Evolutionary conservation across 2,329 filamentous ascomycete species (phyloP).

Genomic region (Aspergillus ibericus): DNA sequence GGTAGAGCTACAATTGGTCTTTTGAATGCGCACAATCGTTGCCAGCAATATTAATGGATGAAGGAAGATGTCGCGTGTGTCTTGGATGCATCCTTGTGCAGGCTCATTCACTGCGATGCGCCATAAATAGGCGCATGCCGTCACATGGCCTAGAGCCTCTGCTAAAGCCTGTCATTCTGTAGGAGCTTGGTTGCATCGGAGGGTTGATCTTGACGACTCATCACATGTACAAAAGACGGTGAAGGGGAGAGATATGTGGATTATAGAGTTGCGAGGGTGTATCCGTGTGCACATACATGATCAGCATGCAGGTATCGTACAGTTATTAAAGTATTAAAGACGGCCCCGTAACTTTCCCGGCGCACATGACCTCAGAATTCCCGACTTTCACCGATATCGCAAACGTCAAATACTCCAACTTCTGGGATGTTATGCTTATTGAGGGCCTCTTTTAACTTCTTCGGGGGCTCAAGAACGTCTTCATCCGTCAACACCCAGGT

Average conservation of each 20-base stretch:
- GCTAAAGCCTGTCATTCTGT: not conserved
- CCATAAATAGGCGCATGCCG: not conserved
- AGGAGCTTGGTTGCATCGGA: not conserved
- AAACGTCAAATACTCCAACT: constrained; percentile 75
- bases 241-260: not conserved
- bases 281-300: not conserved
- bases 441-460: constrained; percentile 69
- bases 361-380: constrained; percentile 58
- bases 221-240: constrained; percentile 9
- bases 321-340: not conserved
- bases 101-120: not conserved
- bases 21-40: not conserved
- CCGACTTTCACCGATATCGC: constrained; percentile 78
- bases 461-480: constrained; percentile 79
- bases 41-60: not conserved
- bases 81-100: not conserved
- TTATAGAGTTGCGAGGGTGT: constrained; percentile 1
- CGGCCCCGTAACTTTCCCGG: not conserved
- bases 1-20: not conserved
- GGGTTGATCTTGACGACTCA: not conserved
- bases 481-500: constrained; percentile 83
- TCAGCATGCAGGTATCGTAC: not conserved
- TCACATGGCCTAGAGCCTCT: not conserved
- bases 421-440: constrained; percentile 66
- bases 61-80: not conserved